phyloP scores from a whole-genome alignment of 2,329 filamentous ascomycete species.

The Aspergillus candidus region DNA sequence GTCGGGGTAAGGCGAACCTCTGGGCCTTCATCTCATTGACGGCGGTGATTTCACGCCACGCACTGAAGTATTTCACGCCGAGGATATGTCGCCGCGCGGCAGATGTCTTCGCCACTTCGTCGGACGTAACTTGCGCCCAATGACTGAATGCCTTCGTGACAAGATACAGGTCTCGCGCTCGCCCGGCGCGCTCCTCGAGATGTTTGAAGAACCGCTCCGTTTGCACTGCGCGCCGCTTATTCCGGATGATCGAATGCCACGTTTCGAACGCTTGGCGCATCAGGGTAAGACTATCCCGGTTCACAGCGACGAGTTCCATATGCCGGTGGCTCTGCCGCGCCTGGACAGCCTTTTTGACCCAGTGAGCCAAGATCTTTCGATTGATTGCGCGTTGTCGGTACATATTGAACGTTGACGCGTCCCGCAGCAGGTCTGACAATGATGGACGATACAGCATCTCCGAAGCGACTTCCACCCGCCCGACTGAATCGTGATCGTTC shows the following conservation, averaged over 20 bases:
- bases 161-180: conserved; percentile 61
- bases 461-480: conserved; percentile 24
- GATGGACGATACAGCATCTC: conserved; percentile 45
- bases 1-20: conserved; percentile 49
- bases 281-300: conserved; percentile 47
- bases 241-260: conserved; percentile 40
- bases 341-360: conserved; percentile 42
- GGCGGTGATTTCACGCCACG: conserved; percentile 61
- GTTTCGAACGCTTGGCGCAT: conserved; percentile 49
- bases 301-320: conserved; percentile 42
- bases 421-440: conserved; percentile 45
- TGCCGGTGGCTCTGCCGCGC: conserved; percentile 30
- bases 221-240: conserved; percentile 39
- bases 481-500: conserved; percentile 20
- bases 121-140: conserved; percentile 61
- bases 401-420: conserved; percentile 46
- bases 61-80: conserved; percentile 61
- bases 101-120: conserved; percentile 60
- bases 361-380: conserved; percentile 39
- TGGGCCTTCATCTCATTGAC: conserved; percentile 52
- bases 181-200: conserved; percentile 54
- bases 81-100: conserved; percentile 66
- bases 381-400: conserved; percentile 36
- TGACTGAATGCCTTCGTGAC: conserved; percentile 59
- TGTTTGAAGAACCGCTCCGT: conserved; percentile 50